phyloP scores from a whole-genome alignment of 306 rosid genomes.

The Pyrus betulifolia region DNA sequence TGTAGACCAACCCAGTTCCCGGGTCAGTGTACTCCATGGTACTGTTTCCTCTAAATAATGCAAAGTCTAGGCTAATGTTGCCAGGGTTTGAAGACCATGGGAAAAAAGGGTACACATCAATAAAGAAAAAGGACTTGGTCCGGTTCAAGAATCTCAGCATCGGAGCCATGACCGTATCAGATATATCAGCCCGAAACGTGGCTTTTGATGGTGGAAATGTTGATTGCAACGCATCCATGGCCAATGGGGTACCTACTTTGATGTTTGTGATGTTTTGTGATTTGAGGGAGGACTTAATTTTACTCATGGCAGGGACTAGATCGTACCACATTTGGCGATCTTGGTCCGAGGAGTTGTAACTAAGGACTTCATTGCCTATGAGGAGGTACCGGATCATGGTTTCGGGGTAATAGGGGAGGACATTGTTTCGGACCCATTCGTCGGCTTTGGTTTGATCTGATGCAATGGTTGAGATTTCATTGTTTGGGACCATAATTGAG shows the following conservation, averaged over 20 bases:
- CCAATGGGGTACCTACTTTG: conserved; percentile 68
- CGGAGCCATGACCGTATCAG: conserved; percentile 38
- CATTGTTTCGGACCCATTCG: conserved; percentile 59
- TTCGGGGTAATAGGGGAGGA: conserved; percentile 48
- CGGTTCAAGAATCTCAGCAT: conserved; percentile 49
- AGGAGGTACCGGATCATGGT: conserved; percentile 58
- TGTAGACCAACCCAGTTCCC: conserved; percentile 41
- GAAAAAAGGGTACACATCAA: conserved; percentile 69
- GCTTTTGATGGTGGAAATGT: conserved; percentile 59
- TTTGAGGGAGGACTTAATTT: conserved; percentile 40
- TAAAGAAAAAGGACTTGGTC: conserved; percentile 65
- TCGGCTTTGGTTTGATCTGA: conserved; percentile 50
- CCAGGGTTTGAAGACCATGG: conserved; percentile 54
- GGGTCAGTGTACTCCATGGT: conserved; percentile 25
- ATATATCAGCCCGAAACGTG: conserved; percentile 35
- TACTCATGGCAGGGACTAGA: conserved; percentile 71
- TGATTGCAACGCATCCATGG: conserved; percentile 62
- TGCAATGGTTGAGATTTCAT: conserved; percentile 53
- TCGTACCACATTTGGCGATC: conserved; percentile 49
- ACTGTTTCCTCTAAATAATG: conserved; percentile 32
- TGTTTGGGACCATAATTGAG: conserved; percentile 69
- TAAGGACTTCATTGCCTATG: conserved; percentile 71
- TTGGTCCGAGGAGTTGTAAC: conserved; percentile 33
- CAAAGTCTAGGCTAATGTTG: conserved; percentile 50
- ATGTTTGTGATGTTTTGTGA: conserved; percentile 29